These are phyloP conservation scores for Pisolithus sp. DNA, from an alignment of 768 basidiomycete species.

Conservation along the genomic window DNA sequence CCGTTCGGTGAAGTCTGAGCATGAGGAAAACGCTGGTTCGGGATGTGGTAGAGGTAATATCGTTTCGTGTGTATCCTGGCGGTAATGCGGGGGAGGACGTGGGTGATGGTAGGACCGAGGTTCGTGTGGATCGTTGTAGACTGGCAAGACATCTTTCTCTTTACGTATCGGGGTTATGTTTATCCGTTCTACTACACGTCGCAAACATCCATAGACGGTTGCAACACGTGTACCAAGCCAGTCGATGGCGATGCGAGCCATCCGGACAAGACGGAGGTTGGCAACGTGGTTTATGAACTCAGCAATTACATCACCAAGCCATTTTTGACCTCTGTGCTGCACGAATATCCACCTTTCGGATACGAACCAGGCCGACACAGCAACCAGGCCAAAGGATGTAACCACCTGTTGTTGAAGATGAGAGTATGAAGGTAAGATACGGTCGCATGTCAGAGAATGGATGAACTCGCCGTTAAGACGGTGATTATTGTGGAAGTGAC, in stretches of 20 bases:
- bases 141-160: slow-evolving; percentile 18
- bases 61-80: slow-evolving; percentile 19
- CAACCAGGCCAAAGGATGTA: slow-evolving; percentile 38
- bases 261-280: slow-evolving; percentile 21
- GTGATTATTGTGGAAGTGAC: slow-evolving; percentile 69
- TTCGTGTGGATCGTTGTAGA: slow-evolving; percentile 12
- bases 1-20: slow-evolving; percentile 21
- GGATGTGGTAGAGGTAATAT: slow-evolving; percentile 11
- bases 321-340: slow-evolving; percentile 43
- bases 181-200: slow-evolving; percentile 19
- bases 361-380: slow-evolving; percentile 49
- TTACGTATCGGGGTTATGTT: slow-evolving; percentile 16
- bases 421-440: slow-evolving; percentile 2
- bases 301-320: slow-evolving; percentile 41
- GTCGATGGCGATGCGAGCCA: slow-evolving; percentile 16
- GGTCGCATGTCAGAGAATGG: neutral
- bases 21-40: slow-evolving; percentile 20
- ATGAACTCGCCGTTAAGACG: slow-evolving; percentile 50
- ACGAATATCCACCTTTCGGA: slow-evolving; percentile 45
- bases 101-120: slow-evolving; percentile 12
- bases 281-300: slow-evolving; percentile 22
- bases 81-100: slow-evolving; percentile 6
- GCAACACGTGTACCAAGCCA: slow-evolving; percentile 21
- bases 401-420: slow-evolving; percentile 20
- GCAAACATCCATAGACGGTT: slow-evolving; percentile 15